Evolutionary conservation across 345 rosid species (phyloP).

Genomic region (Lumnitzera racemosa): DNA sequence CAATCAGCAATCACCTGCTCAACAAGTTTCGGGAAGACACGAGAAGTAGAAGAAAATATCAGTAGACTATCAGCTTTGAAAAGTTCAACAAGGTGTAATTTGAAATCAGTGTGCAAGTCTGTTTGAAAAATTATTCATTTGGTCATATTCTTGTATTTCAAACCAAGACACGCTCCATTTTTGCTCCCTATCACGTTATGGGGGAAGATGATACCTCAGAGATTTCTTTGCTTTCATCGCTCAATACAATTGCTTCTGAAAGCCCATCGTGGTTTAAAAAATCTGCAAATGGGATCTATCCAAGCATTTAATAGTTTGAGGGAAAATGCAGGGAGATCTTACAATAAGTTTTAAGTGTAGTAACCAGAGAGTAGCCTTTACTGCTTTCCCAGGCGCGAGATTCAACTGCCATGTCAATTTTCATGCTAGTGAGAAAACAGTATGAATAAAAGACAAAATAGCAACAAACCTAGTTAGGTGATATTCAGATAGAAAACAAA

Average conservation of each 20-base stretch:
- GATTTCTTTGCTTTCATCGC: constrained; percentile 50
- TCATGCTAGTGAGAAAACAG: constrained; percentile 14
- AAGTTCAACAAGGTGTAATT: no score
- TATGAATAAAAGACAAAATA: constrained; percentile 1
- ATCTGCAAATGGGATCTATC: constrained; percentile 91
- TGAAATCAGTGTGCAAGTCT: no score
- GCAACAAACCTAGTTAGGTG: background rate
- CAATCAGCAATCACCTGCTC: constrained; percentile 73
- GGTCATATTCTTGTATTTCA: no score
- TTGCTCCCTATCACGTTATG: background rate
- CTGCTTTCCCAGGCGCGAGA: constrained; percentile 84
- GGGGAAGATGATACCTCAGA: constrained; percentile 48
- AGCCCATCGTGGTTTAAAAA: constrained; percentile 72
- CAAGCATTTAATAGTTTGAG: constrained; percentile 10
- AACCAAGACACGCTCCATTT: no score
- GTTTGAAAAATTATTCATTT: no score
- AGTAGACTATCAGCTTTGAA: no score
- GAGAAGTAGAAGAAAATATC: background rate
- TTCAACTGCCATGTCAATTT: constrained; percentile 50
- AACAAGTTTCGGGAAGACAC: constrained; percentile 7
- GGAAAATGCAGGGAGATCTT: background rate
- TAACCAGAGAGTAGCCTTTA: constrained; percentile 69
- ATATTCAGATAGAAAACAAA: background rate
- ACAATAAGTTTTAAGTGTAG: background rate
- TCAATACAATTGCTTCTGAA: constrained; percentile 53